These are phyloP conservation scores for Basidiobolus heterosporus DNA, from an alignment of 371 early-diverging fungal genomes.

Conservation along the genomic window DNA sequence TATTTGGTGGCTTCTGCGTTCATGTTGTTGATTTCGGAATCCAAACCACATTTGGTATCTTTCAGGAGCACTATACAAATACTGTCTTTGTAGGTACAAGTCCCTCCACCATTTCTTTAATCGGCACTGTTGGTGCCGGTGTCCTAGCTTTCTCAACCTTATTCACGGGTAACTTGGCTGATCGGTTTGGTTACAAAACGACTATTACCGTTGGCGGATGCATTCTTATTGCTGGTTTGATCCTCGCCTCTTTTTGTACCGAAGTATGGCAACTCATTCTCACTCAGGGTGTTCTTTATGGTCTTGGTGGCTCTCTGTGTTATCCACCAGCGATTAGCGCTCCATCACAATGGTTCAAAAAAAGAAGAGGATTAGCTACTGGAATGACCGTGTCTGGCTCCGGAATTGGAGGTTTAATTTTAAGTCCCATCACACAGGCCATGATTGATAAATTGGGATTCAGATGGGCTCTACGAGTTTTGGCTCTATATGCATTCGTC, in stretches of 20 bases:
- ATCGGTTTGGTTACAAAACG: background rate
- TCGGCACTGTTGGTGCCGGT: conserved; percentile 20
- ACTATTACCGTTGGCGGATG: conserved; percentile 6
- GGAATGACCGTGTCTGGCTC: conserved; percentile 61
- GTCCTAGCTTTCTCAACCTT: conserved; percentile 11
- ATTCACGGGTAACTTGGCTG: background rate
- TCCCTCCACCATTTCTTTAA: conserved; percentile 9
- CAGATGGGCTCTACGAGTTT: conserved; percentile 40
- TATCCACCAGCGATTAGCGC: conserved; percentile 40
- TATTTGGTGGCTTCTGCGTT: conserved; percentile 17
- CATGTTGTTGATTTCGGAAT: conserved; percentile 25
- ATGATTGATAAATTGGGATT: conserved; percentile 35
- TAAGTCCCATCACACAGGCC: conserved; percentile 41
- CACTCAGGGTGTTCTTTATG: conserved; percentile 29
- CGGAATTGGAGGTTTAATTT: conserved; percentile 58
- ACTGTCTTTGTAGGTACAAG: background rate
- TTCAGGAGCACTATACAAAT: conserved; percentile 16
- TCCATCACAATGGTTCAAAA: conserved; percentile 59
- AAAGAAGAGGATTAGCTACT: conserved; percentile 47
- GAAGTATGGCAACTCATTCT: conserved; percentile 35
- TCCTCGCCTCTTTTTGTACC: conserved; percentile 31
- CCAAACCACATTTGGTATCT: conserved; percentile 23
- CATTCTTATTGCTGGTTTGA: conserved; percentile 20
- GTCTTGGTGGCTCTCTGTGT: conserved; percentile 27
- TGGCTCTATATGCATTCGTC: conserved; percentile 31